Evolutionary conservation across 371 early-diverging fungal species (phyloP).

Genomic region (Lichtheimia hyalospora): DNA sequence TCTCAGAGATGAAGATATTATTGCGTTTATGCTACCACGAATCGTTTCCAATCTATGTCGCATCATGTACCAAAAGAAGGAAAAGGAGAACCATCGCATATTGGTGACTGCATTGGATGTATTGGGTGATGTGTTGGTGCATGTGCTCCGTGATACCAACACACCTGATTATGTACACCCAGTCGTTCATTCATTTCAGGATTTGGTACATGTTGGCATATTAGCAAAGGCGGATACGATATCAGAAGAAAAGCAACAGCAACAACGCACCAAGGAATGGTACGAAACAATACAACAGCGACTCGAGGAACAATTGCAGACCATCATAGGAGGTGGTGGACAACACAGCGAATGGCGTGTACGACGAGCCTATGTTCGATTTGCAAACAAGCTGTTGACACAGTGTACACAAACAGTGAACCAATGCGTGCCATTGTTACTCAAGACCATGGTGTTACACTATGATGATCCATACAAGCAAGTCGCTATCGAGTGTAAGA

Average conservation of each 20-base stretch:
- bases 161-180: slow-evolving; percentile 20
- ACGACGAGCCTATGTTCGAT: slow-evolving; percentile 42
- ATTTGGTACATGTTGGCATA: slow-evolving; percentile 11
- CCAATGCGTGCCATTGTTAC: slow-evolving; percentile 31
- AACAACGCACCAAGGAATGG: slow-evolving; percentile 24
- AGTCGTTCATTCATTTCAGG: slow-evolving; percentile 23
- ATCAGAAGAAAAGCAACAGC: not conserved
- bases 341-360: slow-evolving; percentile 43
- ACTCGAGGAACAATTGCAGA: slow-evolving; percentile 22
- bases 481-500: slow-evolving; percentile 30
- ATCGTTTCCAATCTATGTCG: slow-evolving; percentile 39
- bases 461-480: slow-evolving; percentile 44
- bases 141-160: slow-evolving; percentile 34
- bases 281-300: slow-evolving; percentile 23
- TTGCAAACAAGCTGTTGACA: slow-evolving; percentile 36
- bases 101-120: slow-evolving; percentile 34
- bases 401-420: slow-evolving; percentile 42
- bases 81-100: slow-evolving; percentile 52
- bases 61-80: slow-evolving; percentile 35
- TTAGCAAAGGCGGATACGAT: not conserved
- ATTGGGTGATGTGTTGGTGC: slow-evolving; percentile 34
- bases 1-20: slow-evolving; percentile 27
- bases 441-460: slow-evolving; percentile 48
- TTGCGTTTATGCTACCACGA: slow-evolving; percentile 48
- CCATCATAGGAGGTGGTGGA: slow-evolving; percentile 29